Base-by-base conservation (phyloP, 768 basidiomycete genomes). In the Suillus fuscotomentosus region DNA sequence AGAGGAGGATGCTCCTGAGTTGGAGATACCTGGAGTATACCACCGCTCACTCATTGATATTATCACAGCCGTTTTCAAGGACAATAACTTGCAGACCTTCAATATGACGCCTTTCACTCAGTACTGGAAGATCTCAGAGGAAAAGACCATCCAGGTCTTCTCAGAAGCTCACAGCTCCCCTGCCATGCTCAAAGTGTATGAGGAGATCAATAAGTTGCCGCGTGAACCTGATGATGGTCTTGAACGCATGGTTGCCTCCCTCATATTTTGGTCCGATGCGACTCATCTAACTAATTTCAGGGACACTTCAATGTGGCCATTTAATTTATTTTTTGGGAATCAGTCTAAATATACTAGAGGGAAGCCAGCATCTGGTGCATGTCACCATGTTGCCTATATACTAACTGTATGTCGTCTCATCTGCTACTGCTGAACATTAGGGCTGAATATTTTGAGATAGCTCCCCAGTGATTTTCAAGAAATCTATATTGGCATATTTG, bases 261-360 rank as follows among this genome's bases (percentile, higher is more conserved):
- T 73, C 1, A 72, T 72, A 70, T 22, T 70, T 5, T 74, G 72
- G 68, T 75, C 74, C 0, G 73, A 75, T 36, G 61, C 66, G 0
- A 75, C 71, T 1, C 72, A 74, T 14, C 70, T 74, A 0, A 53
- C 73, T 0, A 68, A 67, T 9, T 45, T 45, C 20, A 8, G 43
- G 75, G 75, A 45, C 8, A 2, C 43, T 45, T 36, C 34, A 36
- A 36, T 36, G 34, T 36, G 34, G 34, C 34, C 1, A 1, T 36
- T 36, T 36, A 7, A 36, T 36, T 36, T 36, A 9, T 36, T 36
- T 36, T 36, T 36, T 36, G 34, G 34, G 9, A 36, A 36, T 36
- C 34, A 36, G 34, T 36, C 34, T 36, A 36, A 36, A 36, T 36
- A 36, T 36, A 36, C 34, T 36, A 6, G 34, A 36, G 34, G 34